These are phyloP conservation scores for Linnemannia elongata DNA, from an alignment of 192 early-diverging fungal species.

Conservation along the genomic window DNA sequence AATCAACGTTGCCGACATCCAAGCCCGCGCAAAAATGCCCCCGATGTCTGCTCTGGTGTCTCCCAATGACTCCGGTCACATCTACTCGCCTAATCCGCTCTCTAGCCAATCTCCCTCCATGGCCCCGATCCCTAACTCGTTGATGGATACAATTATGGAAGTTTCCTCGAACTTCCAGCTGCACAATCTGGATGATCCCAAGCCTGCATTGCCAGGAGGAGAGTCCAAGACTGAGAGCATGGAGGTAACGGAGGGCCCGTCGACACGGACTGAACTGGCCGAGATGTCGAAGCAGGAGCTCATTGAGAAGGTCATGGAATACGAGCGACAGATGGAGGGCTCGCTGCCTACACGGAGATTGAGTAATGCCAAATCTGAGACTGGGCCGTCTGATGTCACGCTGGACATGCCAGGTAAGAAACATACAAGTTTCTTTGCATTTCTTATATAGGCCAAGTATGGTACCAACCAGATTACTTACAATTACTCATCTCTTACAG, in stretches of 20 bases:
- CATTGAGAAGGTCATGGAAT: conserved; percentile 55
- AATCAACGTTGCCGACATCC: conserved; percentile 46
- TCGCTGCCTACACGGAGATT: conserved; percentile 18
- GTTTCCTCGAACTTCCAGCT: conserved; percentile 45
- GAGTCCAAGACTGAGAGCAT: conserved; percentile 23
- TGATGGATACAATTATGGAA: conserved; percentile 56
- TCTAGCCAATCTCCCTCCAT: conserved; percentile 45
- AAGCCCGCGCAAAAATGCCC: conserved; percentile 40
- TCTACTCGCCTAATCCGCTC: conserved; percentile 39
- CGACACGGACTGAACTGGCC: conserved; percentile 37
- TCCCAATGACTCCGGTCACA: conserved; percentile 35
- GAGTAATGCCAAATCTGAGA: conserved; percentile 25
- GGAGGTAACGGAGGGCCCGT: conserved; percentile 29
- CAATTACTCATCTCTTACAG: conserved; percentile 2
- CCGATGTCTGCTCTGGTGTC: conserved; percentile 31
- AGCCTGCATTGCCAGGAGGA: neutral
- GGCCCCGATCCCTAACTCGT: conserved; percentile 29
- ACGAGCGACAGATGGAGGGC: conserved; percentile 51
- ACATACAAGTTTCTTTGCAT: neutral
- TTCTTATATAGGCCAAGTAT: neutral
- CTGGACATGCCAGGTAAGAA: conserved; percentile 18
- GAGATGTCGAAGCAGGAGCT: conserved; percentile 47
- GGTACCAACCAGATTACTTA: neutral
- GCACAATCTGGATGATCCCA: conserved; percentile 39
- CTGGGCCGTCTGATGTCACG: neutral